Conservation (phyloP, 768 basidiomycete genomes). For the Suillus decipiens region DNA sequence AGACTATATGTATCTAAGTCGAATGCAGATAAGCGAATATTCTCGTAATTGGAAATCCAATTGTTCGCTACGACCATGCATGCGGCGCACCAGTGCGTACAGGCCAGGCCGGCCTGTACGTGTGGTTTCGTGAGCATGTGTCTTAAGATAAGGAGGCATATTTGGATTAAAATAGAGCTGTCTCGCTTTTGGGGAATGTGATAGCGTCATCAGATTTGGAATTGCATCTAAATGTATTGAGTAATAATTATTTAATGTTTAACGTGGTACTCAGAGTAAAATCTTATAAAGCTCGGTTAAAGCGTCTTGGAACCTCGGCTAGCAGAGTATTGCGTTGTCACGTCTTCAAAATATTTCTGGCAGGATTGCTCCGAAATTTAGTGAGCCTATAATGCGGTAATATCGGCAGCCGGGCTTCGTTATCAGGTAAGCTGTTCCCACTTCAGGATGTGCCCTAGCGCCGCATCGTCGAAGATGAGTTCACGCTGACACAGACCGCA, state of each 20-base stretch:
- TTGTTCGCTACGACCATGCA: not conserved
- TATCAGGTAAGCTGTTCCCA: not conserved
- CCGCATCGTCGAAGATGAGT: no score
- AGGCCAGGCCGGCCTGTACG: not conserved
- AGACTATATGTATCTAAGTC: not conserved
- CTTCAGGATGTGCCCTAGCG: not conserved
- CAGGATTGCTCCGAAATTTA: not conserved
- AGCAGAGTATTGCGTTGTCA: not conserved
- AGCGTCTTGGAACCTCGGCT: no score
- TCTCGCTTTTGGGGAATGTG: not conserved
- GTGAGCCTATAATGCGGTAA: not conserved
- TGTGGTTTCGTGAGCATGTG: not conserved
- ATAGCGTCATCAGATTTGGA: no score
- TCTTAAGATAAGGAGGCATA: not conserved
- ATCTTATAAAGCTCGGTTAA: no score
- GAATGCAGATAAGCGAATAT: slow-evolving; percentile 5
- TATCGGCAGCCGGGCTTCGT: not conserved
- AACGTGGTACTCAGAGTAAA: no score
- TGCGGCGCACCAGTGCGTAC: not conserved
- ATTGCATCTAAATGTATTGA: no score
- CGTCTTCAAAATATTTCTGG: no score
- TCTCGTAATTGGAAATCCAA: slow-evolving; percentile 1
- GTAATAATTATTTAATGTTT: no score
- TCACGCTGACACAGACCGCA: no score
- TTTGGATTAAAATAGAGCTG: not conserved